Conservation (phyloP, 2,329 filamentous ascomycete genomes). For the Gnomoniopsis smithogilvyi region DNA sequence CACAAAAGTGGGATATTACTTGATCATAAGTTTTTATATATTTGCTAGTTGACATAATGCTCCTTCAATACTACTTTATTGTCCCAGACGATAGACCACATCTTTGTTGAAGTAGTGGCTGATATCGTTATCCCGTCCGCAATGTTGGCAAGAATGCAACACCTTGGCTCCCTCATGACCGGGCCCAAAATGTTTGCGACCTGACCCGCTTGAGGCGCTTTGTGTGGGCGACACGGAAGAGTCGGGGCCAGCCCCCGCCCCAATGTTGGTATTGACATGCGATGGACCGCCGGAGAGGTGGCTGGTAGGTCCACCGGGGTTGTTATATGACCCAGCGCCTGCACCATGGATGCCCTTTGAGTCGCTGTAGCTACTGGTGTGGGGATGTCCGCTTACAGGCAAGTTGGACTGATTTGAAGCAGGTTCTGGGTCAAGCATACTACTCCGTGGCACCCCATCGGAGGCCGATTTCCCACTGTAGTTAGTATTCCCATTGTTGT, state of each 20-base stretch:
- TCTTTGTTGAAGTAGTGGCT: slow-evolving; percentile 23
- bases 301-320: too few relatives aligned
- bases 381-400: background rate
- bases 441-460: slow-evolving; percentile 7
- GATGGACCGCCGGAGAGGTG: background rate
- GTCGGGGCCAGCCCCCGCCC: background rate
- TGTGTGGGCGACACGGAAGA: background rate
- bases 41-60: background rate
- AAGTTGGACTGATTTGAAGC: background rate
- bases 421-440: slow-evolving; percentile 17
- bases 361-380: background rate
- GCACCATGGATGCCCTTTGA: slow-evolving; percentile 36
- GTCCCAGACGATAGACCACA: slow-evolving; percentile 21
- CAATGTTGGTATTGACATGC: background rate
- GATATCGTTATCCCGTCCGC: slow-evolving; percentile 22
- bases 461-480: background rate
- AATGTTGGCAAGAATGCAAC: slow-evolving; percentile 21
- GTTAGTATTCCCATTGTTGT: slow-evolving; percentile 4
- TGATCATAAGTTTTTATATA: too few relatives aligned
- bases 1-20: too few relatives aligned
- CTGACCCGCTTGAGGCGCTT: background rate
- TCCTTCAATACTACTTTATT: background rate
- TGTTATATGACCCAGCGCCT: slow-evolving; percentile 49
- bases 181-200: slow-evolving; percentile 19
- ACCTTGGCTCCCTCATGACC: slow-evolving; percentile 22